A percentile compares a stretch with the other conserved stretches of the same genome.
Conservation (phyloP, 1,284 basidiomycete species). For the Microbotryum saponariae region DNA sequence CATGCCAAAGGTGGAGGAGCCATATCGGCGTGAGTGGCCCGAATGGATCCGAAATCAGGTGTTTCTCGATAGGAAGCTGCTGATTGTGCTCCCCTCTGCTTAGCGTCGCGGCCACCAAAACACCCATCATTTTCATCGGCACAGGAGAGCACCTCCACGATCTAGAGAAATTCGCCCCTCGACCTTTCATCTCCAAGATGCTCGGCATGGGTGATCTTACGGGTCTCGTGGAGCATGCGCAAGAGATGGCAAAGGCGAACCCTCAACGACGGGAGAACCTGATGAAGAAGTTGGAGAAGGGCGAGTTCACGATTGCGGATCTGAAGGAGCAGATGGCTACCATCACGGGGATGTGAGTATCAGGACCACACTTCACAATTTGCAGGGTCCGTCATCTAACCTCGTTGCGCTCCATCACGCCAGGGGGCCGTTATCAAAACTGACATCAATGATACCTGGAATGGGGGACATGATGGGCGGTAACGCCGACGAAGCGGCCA, state of each 20-base stretch:
- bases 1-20: conserved; percentile 99
- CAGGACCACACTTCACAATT: not conserved
- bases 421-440: conserved; percentile 95
- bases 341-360: conserved; percentile 87
- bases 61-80: not conserved
- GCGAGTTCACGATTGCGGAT: conserved; percentile 90
- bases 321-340: conserved; percentile 96
- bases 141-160: conserved; percentile 96
- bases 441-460: conserved; percentile 98
- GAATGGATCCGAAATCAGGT: conserved; percentile 4
- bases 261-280: conserved; percentile 97
- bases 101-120: conserved; percentile 95
- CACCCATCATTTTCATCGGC: conserved; percentile 97
- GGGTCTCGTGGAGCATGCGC: conserved; percentile 95
- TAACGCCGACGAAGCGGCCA: conserved; percentile 68
- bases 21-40: conserved; percentile 78
- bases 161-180: conserved; percentile 88
- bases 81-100: conserved; percentile 1
- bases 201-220: conserved; percentile 93
- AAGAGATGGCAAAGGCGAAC: conserved; percentile 83
- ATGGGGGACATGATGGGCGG: conserved; percentile 69
- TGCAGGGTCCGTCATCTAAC: not conserved
- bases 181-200: conserved; percentile 95
- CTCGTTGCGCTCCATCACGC: not conserved
- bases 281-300: conserved; percentile 95